Evolutionary conservation across 1,139 yeast species (phyloP), one percentile per base, ranked within the genome.

Genomic region (Trichomonascaceae sp.): DNA sequence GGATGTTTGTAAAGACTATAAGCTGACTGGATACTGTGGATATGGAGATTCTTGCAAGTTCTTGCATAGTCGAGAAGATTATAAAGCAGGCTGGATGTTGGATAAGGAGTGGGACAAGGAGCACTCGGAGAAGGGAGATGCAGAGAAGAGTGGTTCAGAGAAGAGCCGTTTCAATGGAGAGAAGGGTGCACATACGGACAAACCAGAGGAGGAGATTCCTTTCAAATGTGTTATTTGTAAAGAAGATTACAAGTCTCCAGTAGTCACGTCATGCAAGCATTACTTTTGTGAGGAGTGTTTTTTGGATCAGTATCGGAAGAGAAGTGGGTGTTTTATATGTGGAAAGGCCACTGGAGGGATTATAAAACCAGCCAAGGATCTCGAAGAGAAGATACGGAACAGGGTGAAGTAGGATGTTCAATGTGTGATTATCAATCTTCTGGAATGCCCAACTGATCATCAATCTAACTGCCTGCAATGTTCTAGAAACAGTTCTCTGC

Each of bases 11-110:
- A 95, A 93, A 65, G 98, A 95, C 68, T 95, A 81, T 69, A 80
- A 84, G 57, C 89, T 86, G 62, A 91, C 96, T 0, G 99, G 99
- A 0, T 91, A 83, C 66, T 95, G 99, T 75, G 98, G 98, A 5
- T 95, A 85, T 67, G 99, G 99, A 8, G 99, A 95, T 64, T 85
- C 95, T n/a, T 95, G 99, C 73, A 95, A 93, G 72, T 95, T 95
- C 68, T 70, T 93, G 32, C 99, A 95, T 66, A 81, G 87, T 12
- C 73, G 99, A 66, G 96, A 88, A 60, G 96, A 90, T 67, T 87
- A 86, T 70, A 82, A 80, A 58, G 84, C 84, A 44, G 87, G 85
- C 20, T 83, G 85, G 80, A 84, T 86, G 56, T 69, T 84, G 1
- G 80, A 77, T 19, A 78, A 77, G 58, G 96, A 88, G 48, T 89